Base-by-base conservation (phyloP, 2,329 filamentous ascomycete species). In the Trichoderma pleuroti region DNA sequence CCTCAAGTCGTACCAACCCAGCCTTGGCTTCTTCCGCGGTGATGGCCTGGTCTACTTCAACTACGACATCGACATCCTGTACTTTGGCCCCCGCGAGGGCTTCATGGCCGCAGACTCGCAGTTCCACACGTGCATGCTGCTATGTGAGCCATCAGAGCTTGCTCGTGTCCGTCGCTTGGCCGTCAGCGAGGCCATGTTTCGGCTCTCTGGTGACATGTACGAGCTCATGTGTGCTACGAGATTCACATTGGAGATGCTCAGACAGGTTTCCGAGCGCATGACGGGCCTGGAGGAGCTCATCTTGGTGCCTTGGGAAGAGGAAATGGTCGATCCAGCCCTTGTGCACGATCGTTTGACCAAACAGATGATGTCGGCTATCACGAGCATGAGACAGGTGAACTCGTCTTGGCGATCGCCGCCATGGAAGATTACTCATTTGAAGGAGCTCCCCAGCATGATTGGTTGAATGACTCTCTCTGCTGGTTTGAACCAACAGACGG, bases 41-140 rank as follows among this genome's bases (percentile, higher is more conserved):
- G 79, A 81, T 6, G 82, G 83, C 34, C 79, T 80, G 61, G 76
- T 86, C 36, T 81, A 81, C 72, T 82, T 86, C 74, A 81, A 83
- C 71, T 77, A 80, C 0, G 65, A 73, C 16, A 74, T 74, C 63
- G 84, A 86, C 71, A 79, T 84, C n/a, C 77, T 86, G 65, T 86
- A 83, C 75, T 85, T 86, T 73, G 84, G 84, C 42, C 79, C 81
- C 12, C 79, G 82, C 36, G 75, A 81, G 30, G 84, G 83, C 65
- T 82, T 80, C 76, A 83, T 83, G 80, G 82, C 82, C 24, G 80
- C 83, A 64, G 80, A 82, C 70, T 79, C 83, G 7, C 81, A 85
- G 72, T 82, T 86, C 69, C 79, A 80, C 64, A 83, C 82, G 16
- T 81, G 81, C 74, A 79, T 86, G 76, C 76, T 80, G 65, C 78